These are phyloP conservation scores for Theobroma cacao DNA, from an alignment of 345 rosid species.

Conservation along the genomic window DNA sequence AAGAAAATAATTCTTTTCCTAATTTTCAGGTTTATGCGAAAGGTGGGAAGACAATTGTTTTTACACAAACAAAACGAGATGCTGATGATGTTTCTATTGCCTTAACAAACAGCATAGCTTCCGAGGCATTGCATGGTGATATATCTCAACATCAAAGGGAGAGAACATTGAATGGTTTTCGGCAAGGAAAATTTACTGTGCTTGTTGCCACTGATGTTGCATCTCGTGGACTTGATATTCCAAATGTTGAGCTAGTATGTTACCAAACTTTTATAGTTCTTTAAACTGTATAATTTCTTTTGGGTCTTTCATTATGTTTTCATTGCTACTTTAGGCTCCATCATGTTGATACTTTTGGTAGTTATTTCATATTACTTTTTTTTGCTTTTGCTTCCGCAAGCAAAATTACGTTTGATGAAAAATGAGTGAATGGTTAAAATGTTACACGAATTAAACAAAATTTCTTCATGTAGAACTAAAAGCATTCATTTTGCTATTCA, in stretches of 20 bases:
- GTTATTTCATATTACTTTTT: not conserved
- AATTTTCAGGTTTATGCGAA: conserved; percentile 81
- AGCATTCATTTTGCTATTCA: not conserved
- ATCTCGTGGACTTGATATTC: conserved; percentile 97
- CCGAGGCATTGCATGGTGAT: conserved; percentile 98
- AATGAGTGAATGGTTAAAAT: not conserved
- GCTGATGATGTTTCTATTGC: conserved; percentile 93
- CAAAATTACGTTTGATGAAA: not conserved
- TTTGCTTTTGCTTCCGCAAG: not conserved
- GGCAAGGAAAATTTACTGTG: conserved; percentile 97
- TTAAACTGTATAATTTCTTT: not conserved
- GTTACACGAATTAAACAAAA: not conserved
- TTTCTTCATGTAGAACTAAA: not conserved
- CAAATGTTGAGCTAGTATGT: conserved; percentile 90
- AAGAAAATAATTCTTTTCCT: not conserved
- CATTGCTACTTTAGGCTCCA: not conserved
- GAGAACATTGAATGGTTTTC: conserved; percentile 87
- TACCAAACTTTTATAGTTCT: conserved; percentile 5
- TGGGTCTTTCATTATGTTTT: not conserved
- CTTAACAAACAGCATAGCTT: conserved; percentile 74
- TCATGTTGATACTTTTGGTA: not conserved
- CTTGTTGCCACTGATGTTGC: conserved; percentile 99
- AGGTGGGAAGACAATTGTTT: conserved; percentile 98
- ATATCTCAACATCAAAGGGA: conserved; percentile 99
- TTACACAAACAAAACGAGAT: conserved; percentile 92